Base-by-base conservation (phyloP, 75 land plant species). In the Pinus taeda region DNA sequence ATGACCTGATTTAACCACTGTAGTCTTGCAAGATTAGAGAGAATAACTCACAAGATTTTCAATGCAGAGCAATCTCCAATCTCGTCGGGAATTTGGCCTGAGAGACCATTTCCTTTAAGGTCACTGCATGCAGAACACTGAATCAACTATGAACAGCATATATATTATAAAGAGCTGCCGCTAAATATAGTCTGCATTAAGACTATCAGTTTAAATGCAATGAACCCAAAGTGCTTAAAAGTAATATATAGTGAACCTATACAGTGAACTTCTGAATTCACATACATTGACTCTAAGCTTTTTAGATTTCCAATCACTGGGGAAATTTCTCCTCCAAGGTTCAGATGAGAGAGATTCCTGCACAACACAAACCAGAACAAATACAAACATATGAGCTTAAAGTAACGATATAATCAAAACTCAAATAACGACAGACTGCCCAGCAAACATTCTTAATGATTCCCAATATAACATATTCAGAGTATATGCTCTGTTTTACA, bases 51-150 rank as follows among this genome's bases (percentile, higher is more conserved):
- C 96, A 93, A 30, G 71, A 64, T 83, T 75, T 59, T 89, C 72
- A 93, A 59, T 8, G 85, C 82, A 3, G 99, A 79, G 76, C 98
- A 94, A 60, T 92, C 95, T 53, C 99, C 95, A 59, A 97, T 86
- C 76, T 94, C 99, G 80, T 91, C 98, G 15, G 99, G 99, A 70
- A 97, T 89, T 74, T 97, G 98, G 21, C 99, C 99, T 49, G 90
- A 83, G 15, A 94, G 84, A 57, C 75, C 83, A 81, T 94, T 97
- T 17, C 82, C 90, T 70, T 89, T 85, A 4, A 97, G 57, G 75
- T 97, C 98, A 71, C 96, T 93, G 85, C 63, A 36, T 49, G 9
- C 55, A 49, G 11, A 49, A 49, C 55, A 49, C 55, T 8, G 11
- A 49, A 2, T 8, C n/a, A 15, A 76, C 56, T 74, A 11, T 18